phyloP scores from a whole-genome alignment of 495 filamentous ascomycete species.

The Penicillium ochrochloron region DNA sequence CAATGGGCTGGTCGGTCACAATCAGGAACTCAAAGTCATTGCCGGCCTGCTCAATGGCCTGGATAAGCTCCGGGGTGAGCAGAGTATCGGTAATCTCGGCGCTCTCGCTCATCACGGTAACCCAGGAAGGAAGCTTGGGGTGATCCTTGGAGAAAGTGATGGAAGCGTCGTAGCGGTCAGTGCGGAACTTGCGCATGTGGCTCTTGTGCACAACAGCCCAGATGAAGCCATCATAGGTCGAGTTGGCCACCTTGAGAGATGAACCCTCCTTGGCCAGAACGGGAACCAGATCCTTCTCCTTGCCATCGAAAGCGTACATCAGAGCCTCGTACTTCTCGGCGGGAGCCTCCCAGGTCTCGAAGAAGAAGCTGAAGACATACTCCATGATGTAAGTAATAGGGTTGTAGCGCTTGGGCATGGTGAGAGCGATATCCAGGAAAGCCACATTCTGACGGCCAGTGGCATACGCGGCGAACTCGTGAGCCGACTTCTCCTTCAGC shows the following conservation, averaged over 20 bases:
- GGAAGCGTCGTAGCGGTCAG: conserved; percentile 92
- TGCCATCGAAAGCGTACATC: conserved; percentile 87
- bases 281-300: conserved; percentile 77
- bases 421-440: conserved; percentile 83
- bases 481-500: conserved; percentile 80
- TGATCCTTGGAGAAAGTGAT: conserved; percentile 92
- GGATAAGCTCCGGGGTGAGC: conserved; percentile 80
- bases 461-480: conserved; percentile 88
- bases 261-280: conserved; percentile 55
- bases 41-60: conserved; percentile 79
- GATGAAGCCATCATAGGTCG: conserved; percentile 86
- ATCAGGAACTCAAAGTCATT: conserved; percentile 87
- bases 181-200: conserved; percentile 83
- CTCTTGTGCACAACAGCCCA: conserved; percentile 96
- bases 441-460: conserved; percentile 92
- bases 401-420: conserved; percentile 87
- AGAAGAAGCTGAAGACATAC: conserved; percentile 69
- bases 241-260: conserved; percentile 64
- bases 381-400: conserved; percentile 76
- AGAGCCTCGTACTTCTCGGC: conserved; percentile 73
- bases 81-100: conserved; percentile 91
- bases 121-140: conserved; percentile 86
- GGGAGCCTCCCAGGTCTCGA: conserved; percentile 72
- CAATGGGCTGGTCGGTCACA: conserved; percentile 85
- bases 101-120: conserved; percentile 94